phyloP scores from a whole-genome alignment of 306 rosid species.

The Phaseolus lunatus region DNA sequence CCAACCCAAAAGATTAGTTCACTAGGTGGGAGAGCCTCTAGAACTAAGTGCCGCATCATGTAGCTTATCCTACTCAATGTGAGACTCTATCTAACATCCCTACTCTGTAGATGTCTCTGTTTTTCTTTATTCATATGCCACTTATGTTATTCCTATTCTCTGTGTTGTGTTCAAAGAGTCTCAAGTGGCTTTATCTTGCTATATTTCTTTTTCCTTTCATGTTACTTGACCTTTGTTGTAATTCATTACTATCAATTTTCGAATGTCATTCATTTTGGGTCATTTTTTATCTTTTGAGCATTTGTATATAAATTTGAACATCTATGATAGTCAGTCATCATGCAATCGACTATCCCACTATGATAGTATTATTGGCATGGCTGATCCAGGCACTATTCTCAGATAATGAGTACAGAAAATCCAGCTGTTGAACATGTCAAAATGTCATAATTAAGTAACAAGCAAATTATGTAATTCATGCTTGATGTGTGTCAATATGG shows the following conservation, averaged over 20 bases:
- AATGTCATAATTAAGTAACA: constrained; percentile 10
- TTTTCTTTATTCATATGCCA: not conserved
- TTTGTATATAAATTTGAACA: not conserved
- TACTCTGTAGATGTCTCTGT: not conserved
- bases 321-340: not conserved
- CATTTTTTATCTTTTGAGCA: not conserved
- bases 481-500: not conserved
- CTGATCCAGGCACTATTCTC: not conserved
- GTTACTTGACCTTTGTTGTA: not conserved
- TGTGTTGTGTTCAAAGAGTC: not conserved
- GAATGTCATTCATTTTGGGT: not conserved
- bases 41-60: too few relatives aligned
- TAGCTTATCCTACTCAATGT: too few relatives aligned
- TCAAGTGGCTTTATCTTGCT: not conserved
- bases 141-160: not conserved
- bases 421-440: not conserved
- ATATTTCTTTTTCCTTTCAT: not conserved
- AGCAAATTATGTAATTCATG: not conserved
- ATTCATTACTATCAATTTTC: not conserved
- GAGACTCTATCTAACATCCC: too few relatives aligned
- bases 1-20: too few relatives aligned
- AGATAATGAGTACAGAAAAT: not conserved
- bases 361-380: not conserved
- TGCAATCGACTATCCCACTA: not conserved
- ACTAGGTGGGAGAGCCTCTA: too few relatives aligned